Evolutionary conservation across 305 asterid genomes (phyloP), one percentile per base, ranked within the genome.

Genomic region (Plantago coronopus): DNA sequence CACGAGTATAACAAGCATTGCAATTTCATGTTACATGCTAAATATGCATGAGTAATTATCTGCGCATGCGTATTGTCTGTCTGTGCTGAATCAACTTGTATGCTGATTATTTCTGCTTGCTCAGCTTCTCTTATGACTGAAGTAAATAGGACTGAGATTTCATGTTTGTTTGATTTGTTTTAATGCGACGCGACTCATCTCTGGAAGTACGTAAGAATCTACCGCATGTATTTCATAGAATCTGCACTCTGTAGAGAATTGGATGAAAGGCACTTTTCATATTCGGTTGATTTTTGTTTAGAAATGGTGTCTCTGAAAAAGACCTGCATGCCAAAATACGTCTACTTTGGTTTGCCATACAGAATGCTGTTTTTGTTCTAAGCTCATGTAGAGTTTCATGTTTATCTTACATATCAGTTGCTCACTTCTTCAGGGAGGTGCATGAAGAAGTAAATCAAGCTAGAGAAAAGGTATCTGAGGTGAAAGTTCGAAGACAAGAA

Each of bases 361-460:
- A 8, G 13, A 9, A 11, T 38, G 15, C 43, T 38, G 43, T 38
- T 38, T 38, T 38, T 2, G 42, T 34, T 10, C 3, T 10, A 10
- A 10, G 43, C 43, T 38, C 43, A 38, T 10, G 15, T 38, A 55
- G 23, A 34, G 13, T 64, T 15, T 34, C 37, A 16, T 47, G 42
- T 22, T 23, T 46, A 16, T 42, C 9, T 62, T 19, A 57, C 38
- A 45, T 48, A 17, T 15, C 31, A 10, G 3, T 53, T 62, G 27
- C 19, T 59, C 68, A 55, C 48, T 38, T 69, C 31, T 68, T 70
- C 86, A 90, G 91, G 97, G 96, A 91, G 77, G 88, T 91, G 78
- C 96, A 91, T 57, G 86, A 88, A 75, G 96, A 91, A 78, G 96
- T 83, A 69, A 88, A 70, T 68, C 69, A 86, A 69, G 98, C 94